Evolutionary conservation across 768 basidiomycete genomes (phyloP).

Genomic region (Boletus reticulatus): DNA sequence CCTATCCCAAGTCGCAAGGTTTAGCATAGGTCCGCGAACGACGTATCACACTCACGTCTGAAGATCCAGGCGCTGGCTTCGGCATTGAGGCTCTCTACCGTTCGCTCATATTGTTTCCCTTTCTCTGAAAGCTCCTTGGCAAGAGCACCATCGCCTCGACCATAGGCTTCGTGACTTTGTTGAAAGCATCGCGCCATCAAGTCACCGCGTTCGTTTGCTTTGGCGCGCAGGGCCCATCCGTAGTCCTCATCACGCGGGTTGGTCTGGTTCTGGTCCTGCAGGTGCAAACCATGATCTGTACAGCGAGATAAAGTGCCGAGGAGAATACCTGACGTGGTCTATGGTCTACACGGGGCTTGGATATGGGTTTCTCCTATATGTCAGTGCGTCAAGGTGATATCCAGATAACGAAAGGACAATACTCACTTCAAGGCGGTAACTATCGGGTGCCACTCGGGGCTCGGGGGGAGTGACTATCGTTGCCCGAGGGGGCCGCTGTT

Average conservation of each 20-base stretch:
- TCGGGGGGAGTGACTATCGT: not conserved
- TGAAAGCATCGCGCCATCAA: slow-evolving; percentile 70
- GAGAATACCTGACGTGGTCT: slow-evolving; percentile 17
- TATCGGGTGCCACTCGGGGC: slow-evolving; percentile 1
- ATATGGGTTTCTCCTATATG: slow-evolving; percentile 15
- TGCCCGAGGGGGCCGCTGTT: slow-evolving; percentile 10
- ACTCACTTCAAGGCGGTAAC: slow-evolving; percentile 16
- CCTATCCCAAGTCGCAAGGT: slow-evolving; percentile 38
- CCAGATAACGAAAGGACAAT: not conserved
- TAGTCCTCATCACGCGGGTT: slow-evolving; percentile 76
- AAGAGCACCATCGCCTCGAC: slow-evolving; percentile 63
- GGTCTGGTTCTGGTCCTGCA: slow-evolving; percentile 53
- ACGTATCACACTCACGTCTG: slow-evolving; percentile 40
- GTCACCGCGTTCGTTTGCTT: slow-evolving; percentile 79
- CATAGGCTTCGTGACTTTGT: slow-evolving; percentile 74
- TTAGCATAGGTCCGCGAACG: not conserved
- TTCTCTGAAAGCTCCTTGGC: slow-evolving; percentile 82
- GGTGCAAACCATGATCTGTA: not conserved
- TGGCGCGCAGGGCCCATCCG: slow-evolving; percentile 55
- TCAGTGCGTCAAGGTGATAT: slow-evolving; percentile 7
- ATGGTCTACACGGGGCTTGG: slow-evolving; percentile 15
- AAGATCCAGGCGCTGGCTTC: slow-evolving; percentile 91
- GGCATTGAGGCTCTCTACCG: slow-evolving; percentile 77
- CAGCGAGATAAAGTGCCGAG: not conserved
- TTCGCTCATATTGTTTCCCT: slow-evolving; percentile 74